Evolutionary conservation across 208 protist genomes (phyloP).

Genomic region (Trypanosoma scelopori): DNA sequence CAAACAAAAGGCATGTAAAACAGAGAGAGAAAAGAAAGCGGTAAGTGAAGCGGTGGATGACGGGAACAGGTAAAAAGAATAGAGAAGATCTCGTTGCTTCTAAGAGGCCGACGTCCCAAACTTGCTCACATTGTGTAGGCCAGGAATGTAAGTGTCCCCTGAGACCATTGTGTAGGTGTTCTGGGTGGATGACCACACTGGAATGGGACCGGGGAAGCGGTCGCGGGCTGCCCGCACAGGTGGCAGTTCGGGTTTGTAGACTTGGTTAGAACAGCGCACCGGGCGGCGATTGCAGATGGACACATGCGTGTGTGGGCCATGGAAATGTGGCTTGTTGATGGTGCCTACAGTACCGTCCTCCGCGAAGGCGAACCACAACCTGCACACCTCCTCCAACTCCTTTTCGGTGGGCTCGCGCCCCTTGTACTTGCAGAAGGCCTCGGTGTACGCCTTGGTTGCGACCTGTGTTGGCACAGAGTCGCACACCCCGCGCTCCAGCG

Average conservation of each 20-base stretch:
- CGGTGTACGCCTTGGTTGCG: constrained; percentile 68
- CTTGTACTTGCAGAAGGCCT: constrained; percentile 69
- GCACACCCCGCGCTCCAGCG: constrained; percentile 38
- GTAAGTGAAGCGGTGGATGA: no score
- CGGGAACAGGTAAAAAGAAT: constrained; percentile 6
- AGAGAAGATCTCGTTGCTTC: background rate
- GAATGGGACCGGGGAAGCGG: constrained; percentile 80
- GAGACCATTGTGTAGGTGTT: constrained; percentile 60
- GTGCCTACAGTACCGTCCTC: constrained; percentile 75
- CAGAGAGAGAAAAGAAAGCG: constrained; percentile 1
- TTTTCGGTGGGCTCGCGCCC: constrained; percentile 62
- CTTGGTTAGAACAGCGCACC: constrained; percentile 55
- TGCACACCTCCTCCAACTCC: constrained; percentile 73
- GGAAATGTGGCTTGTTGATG: constrained; percentile 78
- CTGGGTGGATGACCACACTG: constrained; percentile 82
- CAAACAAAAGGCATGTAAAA: no score
- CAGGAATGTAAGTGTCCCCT: constrained; percentile 60
- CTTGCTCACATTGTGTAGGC: constrained; percentile 51
- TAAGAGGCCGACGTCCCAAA: constrained; percentile 10
- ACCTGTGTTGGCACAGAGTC: constrained; percentile 34
- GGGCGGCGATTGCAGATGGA: constrained; percentile 51
- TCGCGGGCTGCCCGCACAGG: constrained; percentile 63
- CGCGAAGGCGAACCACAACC: constrained; percentile 70
- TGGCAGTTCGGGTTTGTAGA: constrained; percentile 59
- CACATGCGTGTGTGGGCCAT: constrained; percentile 78